These are phyloP conservation scores for Blastocystis hominis DNA, from an alignment of 352 stramenopile species.

Conservation along the genomic window DNA sequence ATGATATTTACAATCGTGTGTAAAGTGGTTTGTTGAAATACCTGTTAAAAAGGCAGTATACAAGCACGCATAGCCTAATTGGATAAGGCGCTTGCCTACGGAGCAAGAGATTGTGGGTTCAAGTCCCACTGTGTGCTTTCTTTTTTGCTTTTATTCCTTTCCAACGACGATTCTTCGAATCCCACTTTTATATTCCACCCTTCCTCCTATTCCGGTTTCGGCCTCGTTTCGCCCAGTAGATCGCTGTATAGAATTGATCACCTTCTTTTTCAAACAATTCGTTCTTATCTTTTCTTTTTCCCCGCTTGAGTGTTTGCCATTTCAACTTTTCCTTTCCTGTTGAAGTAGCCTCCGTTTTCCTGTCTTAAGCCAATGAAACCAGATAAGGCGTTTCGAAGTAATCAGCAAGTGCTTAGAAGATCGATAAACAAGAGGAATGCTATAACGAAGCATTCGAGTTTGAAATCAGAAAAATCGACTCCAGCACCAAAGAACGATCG, in stretches of 20 bases:
- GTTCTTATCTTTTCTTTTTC: not conserved
- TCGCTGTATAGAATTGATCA: not conserved
- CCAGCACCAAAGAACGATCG: not conserved
- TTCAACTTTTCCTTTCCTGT: not conserved
- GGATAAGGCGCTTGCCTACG: not conserved
- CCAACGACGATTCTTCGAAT: not conserved
- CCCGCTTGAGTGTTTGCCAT: not conserved
- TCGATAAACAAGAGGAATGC: not conserved
- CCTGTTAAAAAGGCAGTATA: not conserved
- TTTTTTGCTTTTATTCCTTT: not conserved
- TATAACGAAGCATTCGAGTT: not conserved
- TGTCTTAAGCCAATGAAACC: not conserved
- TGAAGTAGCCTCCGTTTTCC: not conserved
- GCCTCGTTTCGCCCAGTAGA: not conserved
- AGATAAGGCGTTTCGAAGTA: not conserved
- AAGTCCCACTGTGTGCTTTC: not conserved
- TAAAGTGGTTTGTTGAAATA: not conserved
- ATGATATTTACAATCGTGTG: not conserved
- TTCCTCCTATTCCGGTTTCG: not conserved
- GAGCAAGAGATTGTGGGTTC: conserved; percentile 50
- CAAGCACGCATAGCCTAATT: not conserved
- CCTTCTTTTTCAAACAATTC: not conserved
- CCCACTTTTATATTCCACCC: not conserved
- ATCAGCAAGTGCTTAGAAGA: not conserved
- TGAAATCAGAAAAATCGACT: not conserved